Percentiles rank a stretch among this genome's conserved stretches.
phyloP scores from a whole-genome alignment of 371 early-diverging fungal genomes.

The Rhizopus delemar region DNA sequence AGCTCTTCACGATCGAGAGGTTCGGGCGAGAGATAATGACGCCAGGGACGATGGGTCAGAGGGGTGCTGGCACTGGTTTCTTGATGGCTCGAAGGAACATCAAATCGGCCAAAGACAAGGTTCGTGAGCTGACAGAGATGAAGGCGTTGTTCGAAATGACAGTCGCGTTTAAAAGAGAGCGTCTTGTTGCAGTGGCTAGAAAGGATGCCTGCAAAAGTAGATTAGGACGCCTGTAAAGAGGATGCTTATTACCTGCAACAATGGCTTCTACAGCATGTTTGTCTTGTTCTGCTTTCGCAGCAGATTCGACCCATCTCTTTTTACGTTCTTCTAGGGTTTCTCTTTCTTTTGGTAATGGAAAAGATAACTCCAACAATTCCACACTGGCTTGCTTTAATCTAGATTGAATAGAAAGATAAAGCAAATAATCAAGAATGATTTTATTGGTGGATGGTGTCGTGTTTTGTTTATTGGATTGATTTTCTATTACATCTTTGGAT shows the following conservation, averaged over 20 bases:
- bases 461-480: slow-evolving; percentile 35
- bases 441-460: slow-evolving; percentile 49
- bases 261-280: slow-evolving; percentile 56
- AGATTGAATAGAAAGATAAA: slow-evolving; percentile 64
- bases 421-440: slow-evolving; percentile 62
- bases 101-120: slow-evolving; percentile 60
- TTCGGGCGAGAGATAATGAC: slow-evolving; percentile 13
- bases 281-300: slow-evolving; percentile 50
- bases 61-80: slow-evolving; percentile 11
- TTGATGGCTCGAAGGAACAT: slow-evolving; percentile 38
- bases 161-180: slow-evolving; percentile 41
- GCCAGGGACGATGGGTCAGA: slow-evolving; percentile 19
- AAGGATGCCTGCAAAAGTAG: slow-evolving; percentile 29
- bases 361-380: slow-evolving; percentile 43
- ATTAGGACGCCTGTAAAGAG: not conserved
- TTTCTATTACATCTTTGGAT: not conserved
- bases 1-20: slow-evolving; percentile 3
- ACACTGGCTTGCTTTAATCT: slow-evolving; percentile 44
- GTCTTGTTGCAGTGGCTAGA: slow-evolving; percentile 47
- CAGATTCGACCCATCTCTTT: slow-evolving; percentile 44
- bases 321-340: slow-evolving; percentile 31
- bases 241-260: slow-evolving; percentile 35
- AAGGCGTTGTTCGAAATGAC: slow-evolving; percentile 58
- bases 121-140: slow-evolving; percentile 63
- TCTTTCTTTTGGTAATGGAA: slow-evolving; percentile 27